phyloP scores from a whole-genome alignment of 306 rosid species.

The Lathyrus oleraceus region DNA sequence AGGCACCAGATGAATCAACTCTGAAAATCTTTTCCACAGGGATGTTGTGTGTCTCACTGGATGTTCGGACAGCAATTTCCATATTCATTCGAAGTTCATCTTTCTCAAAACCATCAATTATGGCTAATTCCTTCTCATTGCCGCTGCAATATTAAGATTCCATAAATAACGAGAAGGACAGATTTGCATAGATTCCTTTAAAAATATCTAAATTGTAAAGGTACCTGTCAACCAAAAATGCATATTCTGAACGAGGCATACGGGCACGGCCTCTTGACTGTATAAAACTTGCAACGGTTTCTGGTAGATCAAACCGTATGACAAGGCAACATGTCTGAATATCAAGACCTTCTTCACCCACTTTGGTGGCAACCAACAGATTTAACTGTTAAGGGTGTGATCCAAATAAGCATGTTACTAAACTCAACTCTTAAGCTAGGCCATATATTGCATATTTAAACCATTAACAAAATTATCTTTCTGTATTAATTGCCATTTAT shows the following conservation, averaged over 20 bases:
- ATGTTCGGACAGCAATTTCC: slow-evolving; percentile 65
- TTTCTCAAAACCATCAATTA: slow-evolving; percentile 56
- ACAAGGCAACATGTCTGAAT: slow-evolving; percentile 97
- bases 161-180: slow-evolving; percentile 18
- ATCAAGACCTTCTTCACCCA: slow-evolving; percentile 99
- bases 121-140: slow-evolving; percentile 63
- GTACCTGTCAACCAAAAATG: slow-evolving; percentile 90
- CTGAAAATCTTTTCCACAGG: slow-evolving; percentile 63
- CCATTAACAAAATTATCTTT: slow-evolving; percentile 16
- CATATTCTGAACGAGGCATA: slow-evolving; percentile 87
- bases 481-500: slow-evolving; percentile 14
- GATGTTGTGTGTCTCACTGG: slow-evolving; percentile 52
- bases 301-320: slow-evolving; percentile 94
- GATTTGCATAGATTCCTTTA: slow-evolving; percentile 30
- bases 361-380: slow-evolving; percentile 92
- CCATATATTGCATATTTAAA: slow-evolving; percentile 6
- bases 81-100: slow-evolving; percentile 71
- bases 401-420: slow-evolving; percentile 31
- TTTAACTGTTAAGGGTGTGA: slow-evolving; percentile 66
- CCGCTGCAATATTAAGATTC: slow-evolving; percentile 52
- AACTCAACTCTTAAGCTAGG: slow-evolving; percentile 24
- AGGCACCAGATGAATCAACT: slow-evolving; percentile 85
- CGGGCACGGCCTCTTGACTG: slow-evolving; percentile 99
- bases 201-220: slow-evolving; percentile 26
- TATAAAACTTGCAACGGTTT: slow-evolving; percentile 96